These are phyloP conservation scores for Boletus reticuloceps DNA, from an alignment of 768 basidiomycete genomes.

Conservation along the genomic window DNA sequence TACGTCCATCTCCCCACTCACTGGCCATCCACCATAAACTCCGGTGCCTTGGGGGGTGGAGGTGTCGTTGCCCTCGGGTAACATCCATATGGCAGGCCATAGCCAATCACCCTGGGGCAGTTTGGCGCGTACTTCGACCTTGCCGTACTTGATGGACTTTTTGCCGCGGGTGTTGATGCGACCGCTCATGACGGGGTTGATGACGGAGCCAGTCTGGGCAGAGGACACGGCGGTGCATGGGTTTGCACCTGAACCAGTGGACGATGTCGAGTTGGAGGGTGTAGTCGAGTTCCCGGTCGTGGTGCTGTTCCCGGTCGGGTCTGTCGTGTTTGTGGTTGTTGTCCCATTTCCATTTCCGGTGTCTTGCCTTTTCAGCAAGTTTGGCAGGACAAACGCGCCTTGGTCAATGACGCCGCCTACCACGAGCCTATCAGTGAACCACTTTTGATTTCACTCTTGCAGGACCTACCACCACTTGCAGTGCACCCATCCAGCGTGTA, in stretches of 20 bases:
- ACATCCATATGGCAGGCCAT: conserved; percentile 34
- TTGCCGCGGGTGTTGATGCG: conserved; percentile 51
- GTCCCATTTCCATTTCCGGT: conserved; percentile 4
- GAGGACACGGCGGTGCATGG: conserved; percentile 45
- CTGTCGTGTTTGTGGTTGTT: no score
- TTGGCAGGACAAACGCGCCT: conserved; percentile 29
- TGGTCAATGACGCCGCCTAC: conserved; percentile 15
- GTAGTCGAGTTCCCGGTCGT: conserved; percentile 17
- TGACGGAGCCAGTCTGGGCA: conserved; percentile 29
- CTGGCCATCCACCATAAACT: conserved; percentile 43
- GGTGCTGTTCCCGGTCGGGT: conserved; percentile 1
- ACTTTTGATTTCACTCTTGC: neutral
- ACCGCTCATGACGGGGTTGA: conserved; percentile 56
- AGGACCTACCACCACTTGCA: conserved; percentile 9
- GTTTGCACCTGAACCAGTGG: conserved; percentile 12
- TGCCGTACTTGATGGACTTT: conserved; percentile 51
- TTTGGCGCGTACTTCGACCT: conserved; percentile 60
- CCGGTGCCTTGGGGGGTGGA: conserved; percentile 18
- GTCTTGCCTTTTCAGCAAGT: conserved; percentile 27
- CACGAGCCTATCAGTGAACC: neutral
- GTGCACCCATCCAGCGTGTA: conserved; percentile 40
- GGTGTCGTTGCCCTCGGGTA: conserved; percentile 26
- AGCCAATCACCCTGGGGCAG: conserved; percentile 52
- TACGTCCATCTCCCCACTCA: conserved; percentile 58
- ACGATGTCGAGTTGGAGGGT: conserved; percentile 18